These are phyloP conservation scores for Kandelia obovata DNA, from an alignment of 345 rosid genomes.

Conservation along the genomic window DNA sequence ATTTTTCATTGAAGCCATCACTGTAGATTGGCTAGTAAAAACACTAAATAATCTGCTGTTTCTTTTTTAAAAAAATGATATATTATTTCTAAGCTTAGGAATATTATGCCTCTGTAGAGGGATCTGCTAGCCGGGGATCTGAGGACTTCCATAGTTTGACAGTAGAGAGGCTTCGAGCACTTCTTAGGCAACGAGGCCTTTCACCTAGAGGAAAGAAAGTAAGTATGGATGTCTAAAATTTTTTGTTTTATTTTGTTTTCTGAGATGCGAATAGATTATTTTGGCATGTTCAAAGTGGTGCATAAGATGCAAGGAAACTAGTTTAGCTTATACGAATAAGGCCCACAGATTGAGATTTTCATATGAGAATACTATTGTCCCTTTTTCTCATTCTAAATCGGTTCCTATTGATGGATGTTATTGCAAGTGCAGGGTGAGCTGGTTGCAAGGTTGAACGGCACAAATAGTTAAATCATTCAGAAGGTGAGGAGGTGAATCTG, in stretches of 20 bases:
- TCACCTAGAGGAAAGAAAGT: conserved; percentile 81
- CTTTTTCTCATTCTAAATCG: background rate
- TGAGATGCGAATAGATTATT: background rate
- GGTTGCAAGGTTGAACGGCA: conserved; percentile 64
- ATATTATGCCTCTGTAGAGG: conserved; percentile 31
- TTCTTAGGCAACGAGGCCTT: conserved; percentile 74
- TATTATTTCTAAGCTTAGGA: no score
- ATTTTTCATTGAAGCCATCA: no score
- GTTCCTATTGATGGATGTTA: conserved; percentile 3
- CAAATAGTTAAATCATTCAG: conserved; percentile 31
- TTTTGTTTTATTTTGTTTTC: background rate
- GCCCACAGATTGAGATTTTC: no score
- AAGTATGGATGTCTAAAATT: conserved; percentile 22
- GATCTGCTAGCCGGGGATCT: conserved; percentile 50
- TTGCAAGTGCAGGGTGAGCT: conserved; percentile 71
- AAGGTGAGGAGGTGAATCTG: conserved; percentile 1
- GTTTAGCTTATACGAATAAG: background rate
- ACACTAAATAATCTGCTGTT: no score
- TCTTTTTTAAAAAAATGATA: no score
- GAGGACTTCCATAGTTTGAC: conserved; percentile 73
- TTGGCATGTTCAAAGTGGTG: background rate
- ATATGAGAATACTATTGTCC: background rate
- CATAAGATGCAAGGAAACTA: background rate
- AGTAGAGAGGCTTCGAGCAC: conserved; percentile 82
- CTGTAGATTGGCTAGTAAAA: no score